These are phyloP conservation scores for Hysterangium stoloniferum DNA, from an alignment of 768 basidiomycete species.

Conservation along the genomic window DNA sequence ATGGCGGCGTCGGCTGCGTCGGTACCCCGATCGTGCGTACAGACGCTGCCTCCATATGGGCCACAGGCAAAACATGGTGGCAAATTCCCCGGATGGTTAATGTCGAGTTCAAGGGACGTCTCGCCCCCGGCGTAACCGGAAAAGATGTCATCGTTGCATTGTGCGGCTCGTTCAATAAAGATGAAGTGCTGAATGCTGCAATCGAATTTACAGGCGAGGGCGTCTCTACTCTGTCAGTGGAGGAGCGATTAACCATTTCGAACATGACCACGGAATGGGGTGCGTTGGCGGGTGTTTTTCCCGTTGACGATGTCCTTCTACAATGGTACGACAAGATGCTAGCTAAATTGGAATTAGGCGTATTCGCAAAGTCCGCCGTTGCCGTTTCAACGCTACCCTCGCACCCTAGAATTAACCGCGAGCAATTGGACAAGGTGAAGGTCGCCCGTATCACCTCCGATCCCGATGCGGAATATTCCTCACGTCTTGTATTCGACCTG, in stretches of 20 bases:
- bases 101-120: slow-evolving; percentile 77
- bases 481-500: slow-evolving; percentile 86
- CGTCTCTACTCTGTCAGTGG: slow-evolving; percentile 65
- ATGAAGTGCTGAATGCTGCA: slow-evolving; percentile 94
- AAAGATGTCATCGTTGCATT: slow-evolving; percentile 98
- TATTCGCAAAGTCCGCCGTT: slow-evolving; percentile 47
- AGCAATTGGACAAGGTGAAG: slow-evolving; percentile 60
- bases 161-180: slow-evolving; percentile 91
- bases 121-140: slow-evolving; percentile 87
- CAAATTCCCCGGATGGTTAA: slow-evolving; percentile 96
- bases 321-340: slow-evolving; percentile 80
- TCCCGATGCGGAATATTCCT: slow-evolving; percentile 68
- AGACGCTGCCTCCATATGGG: slow-evolving; percentile 93
- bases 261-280: slow-evolving; percentile 99
- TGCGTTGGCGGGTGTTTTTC: slow-evolving; percentile 92
- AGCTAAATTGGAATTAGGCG: slow-evolving; percentile 64
- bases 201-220: slow-evolving; percentile 95
- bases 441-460: slow-evolving; percentile 53
- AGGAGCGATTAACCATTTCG: slow-evolving; percentile 93
- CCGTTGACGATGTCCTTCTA: slow-evolving; percentile 74
- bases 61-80: slow-evolving; percentile 99
- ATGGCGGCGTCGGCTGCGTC: slow-evolving; percentile 94
- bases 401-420: slow-evolving; percentile 81
- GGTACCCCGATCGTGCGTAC: slow-evolving; percentile 97
- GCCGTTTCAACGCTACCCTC: slow-evolving; percentile 64